phyloP scores from a whole-genome alignment of 2,329 filamentous ascomycete species.

The Beauveria sp. region DNA sequence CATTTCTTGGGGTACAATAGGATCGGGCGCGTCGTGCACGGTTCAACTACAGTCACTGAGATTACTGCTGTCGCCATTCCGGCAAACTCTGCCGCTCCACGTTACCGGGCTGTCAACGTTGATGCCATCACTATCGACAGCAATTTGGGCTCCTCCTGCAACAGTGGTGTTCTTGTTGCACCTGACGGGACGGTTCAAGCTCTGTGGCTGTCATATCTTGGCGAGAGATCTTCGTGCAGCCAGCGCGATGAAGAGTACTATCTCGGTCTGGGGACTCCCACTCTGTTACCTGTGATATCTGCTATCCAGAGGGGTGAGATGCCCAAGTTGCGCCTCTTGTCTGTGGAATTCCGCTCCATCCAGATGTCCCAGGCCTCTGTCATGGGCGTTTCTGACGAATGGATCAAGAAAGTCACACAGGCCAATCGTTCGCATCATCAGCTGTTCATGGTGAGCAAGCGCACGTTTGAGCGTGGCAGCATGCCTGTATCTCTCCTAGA shows the following conservation, averaged over 20 bases:
- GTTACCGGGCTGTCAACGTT: constrained; percentile 90
- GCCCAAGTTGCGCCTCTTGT: constrained; percentile 81
- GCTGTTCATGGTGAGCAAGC: constrained; percentile 96
- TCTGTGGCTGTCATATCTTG: constrained; percentile 93
- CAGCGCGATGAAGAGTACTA: constrained; percentile 95
- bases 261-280: constrained; percentile 81
- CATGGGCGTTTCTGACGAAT: constrained; percentile 93
- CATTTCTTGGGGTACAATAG: constrained; percentile 99
- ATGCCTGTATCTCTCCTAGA: constrained; percentile 60
- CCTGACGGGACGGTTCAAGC: constrained; percentile 91
- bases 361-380: constrained; percentile 95
- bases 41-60: constrained; percentile 90
- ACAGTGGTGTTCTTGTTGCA: constrained; percentile 83
- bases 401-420: constrained; percentile 83
- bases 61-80: constrained; percentile 96
- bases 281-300: constrained; percentile 78
- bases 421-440: constrained; percentile 91
- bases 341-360: constrained; percentile 88
- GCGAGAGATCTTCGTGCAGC: constrained; percentile 70
- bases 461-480: constrained; percentile 55
- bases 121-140: constrained; percentile 97
- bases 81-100: constrained; percentile 80
- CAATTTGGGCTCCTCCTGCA: constrained; percentile 81
- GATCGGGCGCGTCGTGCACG: constrained; percentile 86
- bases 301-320: constrained; percentile 73